Conservation (phyloP, 345 rosid species). For the Brassica incana region DNA sequence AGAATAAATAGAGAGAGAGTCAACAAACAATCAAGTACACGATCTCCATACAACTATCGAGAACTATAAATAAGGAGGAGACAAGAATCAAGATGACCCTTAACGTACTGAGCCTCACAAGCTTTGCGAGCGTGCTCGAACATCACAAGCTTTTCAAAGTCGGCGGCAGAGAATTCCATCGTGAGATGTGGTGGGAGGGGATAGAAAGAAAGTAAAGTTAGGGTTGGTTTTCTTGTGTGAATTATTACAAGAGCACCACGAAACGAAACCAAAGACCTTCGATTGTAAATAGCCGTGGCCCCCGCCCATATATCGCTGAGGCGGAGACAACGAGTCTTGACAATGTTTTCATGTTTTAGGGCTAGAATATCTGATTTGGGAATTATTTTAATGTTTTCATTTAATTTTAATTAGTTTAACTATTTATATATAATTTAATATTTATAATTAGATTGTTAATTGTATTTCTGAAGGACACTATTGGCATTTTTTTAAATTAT, state of each 20-base stretch:
- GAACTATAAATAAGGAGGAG: neutral
- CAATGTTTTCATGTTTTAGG: neutral
- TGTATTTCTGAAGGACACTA: neutral
- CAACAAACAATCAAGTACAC: no score
- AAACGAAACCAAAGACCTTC: neutral
- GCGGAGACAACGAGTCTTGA: no score
- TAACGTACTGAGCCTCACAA: conserved; percentile 55
- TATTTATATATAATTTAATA: no score
- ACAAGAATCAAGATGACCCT: conserved; percentile 56
- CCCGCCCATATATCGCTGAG: no score
- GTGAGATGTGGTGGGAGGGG: neutral
- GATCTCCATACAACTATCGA: neutral
- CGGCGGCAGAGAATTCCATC: conserved; percentile 63
- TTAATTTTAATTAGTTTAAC: no score
- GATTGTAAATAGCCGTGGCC: neutral
- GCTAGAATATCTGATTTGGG: no score
- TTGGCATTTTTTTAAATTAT: neutral
- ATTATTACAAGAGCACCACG: neutral
- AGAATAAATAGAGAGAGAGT: no score
- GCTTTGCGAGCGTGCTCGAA: conserved; percentile 56
- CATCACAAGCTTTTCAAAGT: conserved; percentile 55
- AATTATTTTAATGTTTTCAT: no score
- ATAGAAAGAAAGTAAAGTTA: neutral
- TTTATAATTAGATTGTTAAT: no score
- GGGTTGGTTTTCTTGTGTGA: neutral